These are phyloP conservation scores for Globisporangium splendens DNA, from an alignment of 352 stramenopile species.

Conservation along the genomic window DNA sequence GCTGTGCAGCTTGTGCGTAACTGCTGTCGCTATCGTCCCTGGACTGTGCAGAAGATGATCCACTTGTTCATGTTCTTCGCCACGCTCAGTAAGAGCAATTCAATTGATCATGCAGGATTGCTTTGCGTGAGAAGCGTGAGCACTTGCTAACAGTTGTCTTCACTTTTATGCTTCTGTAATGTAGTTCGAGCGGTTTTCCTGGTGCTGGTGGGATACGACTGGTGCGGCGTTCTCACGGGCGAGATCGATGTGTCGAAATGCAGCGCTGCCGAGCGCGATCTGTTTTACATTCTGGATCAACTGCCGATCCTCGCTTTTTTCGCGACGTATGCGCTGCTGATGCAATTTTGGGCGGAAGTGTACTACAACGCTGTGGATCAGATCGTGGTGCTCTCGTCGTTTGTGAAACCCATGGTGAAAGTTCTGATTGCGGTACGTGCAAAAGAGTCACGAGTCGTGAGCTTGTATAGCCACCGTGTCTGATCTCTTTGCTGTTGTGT, in stretches of 20 bases:
- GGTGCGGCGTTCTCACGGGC: slow-evolving; percentile 75
- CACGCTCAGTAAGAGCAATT: slow-evolving; percentile 40
- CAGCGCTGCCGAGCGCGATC: slow-evolving; percentile 56
- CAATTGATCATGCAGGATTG: too few species aligned
- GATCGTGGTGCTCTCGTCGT: slow-evolving; percentile 46
- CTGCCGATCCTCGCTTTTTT: slow-evolving; percentile 82
- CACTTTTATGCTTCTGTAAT: not conserved
- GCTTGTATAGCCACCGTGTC: slow-evolving; percentile 1
- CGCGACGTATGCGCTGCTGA: slow-evolving; percentile 72
- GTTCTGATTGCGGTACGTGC: slow-evolving; percentile 50
- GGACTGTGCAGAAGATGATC: slow-evolving; percentile 88
- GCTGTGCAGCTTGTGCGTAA: slow-evolving; percentile 79
- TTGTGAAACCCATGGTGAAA: slow-evolving; percentile 72
- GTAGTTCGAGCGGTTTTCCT: slow-evolving; percentile 70
- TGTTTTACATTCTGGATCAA: slow-evolving; percentile 87
- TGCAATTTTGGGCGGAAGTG: slow-evolving; percentile 88
- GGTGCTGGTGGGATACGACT: slow-evolving; percentile 67
- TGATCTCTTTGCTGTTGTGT: slow-evolving; percentile 4
- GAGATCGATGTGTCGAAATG: slow-evolving; percentile 57
- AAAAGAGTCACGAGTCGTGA: not conserved
- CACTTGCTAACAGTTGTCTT: not conserved
- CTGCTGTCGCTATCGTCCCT: slow-evolving; percentile 76
- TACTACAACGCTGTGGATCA: slow-evolving; percentile 88
- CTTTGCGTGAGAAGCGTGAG: too few species aligned
- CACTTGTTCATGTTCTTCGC: slow-evolving; percentile 80